Evolutionary conservation across 805 yeast genomes (phyloP), one percentile per base, ranked within the genome.

Genomic region (Cyberlindnera euphorbiiphila): DNA sequence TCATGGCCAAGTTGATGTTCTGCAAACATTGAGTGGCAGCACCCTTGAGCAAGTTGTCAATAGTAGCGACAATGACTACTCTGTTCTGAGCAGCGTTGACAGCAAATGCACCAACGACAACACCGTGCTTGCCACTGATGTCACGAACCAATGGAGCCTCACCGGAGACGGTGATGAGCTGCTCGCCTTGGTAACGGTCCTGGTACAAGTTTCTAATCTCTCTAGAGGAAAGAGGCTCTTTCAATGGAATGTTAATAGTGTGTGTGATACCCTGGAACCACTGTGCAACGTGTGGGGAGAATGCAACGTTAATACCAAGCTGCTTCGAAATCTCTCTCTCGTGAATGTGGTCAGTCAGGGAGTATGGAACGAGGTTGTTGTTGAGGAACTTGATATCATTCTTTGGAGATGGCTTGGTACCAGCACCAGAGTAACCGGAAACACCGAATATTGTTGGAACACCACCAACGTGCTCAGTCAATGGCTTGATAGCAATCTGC

Each of bases 221-320:
- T 59, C 95, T 78, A 9, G 93, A 72, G 8, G 91, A 76, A 47
- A 89, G 65, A 27, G 71, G 68, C 45, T 74, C 68, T 53, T 76
- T 81, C 56, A 93, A 74, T 36, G 98, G 98, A 42, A 93, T 84
- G 28, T 87, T 80, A 38, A 93, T 81, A 15, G 99, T 91, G 55
- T 85, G 85, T 2, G 96, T 74, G 50, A 93, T 93, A 52, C 99
- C 99, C 66, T 94, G 98, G 78, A 93, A 93, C 98, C 98, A 93
- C 61, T 84, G 94, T 3, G 97, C 98, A 43, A 93, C 99, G 57
- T 93, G 99, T 15, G 99, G 98, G 47, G 85, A 78, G 62, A 93
- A 93, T 4, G 95, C 91, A 34, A 93, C 87, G 23, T 77, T 74
- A 29, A 67, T 64, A 3, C 94, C 95, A 43, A 93, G 69, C 50